Evolutionary conservation across 2,329 filamentous ascomycete species (phyloP), one percentile per base, ranked within the genome.

Genomic region (Phialophora macrospora): DNA sequence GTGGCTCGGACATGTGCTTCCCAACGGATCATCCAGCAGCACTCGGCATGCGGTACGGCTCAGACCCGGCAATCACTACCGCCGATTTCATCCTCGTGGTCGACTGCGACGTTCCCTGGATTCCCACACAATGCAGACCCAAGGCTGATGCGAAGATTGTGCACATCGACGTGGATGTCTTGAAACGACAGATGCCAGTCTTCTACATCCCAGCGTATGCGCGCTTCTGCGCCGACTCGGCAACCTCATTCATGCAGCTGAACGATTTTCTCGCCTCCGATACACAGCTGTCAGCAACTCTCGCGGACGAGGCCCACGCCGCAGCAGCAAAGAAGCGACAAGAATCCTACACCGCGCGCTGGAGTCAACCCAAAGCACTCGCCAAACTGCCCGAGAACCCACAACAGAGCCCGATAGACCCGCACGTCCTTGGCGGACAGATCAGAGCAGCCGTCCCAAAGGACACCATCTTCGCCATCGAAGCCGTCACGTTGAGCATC

Each of bases 71-170:
- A 49, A 91, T 97, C 74, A 85, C 83, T 65, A 87, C 87, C 0
- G 92, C 93, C 0, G 94, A 97, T 75, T 86, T 92, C 11, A 96
- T 97, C 65, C 71, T 97, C 0, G 89, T 97, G 2, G 75, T 96
- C 26, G 90, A 97, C 77, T 96, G 92, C 69, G 93, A 97, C 74
- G 92, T 97, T 0, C 93, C 93, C 0, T 97, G 93, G 92, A 93
- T 97, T 62, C 88, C 89, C n/a, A 95, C 92, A 0, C 87, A 87
- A 67, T 88, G 85, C 77, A 82, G 83, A 54, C 88, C 88, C 0
- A 82, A 80, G 3, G 76, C 80, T 1, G 77, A 80, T 6, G 84
- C 87, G 1, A 86, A 82, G 65, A 85, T 90, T 68, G 83, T 86
- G 64, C 88, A 90, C 71, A 80, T 90, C 57, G 88, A 90, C 70